Evolutionary conservation across 192 early-diverging fungal species (phyloP), one percentile per base, ranked within the genome.

Genomic region (Tieghemiomyces parasiticus): DNA sequence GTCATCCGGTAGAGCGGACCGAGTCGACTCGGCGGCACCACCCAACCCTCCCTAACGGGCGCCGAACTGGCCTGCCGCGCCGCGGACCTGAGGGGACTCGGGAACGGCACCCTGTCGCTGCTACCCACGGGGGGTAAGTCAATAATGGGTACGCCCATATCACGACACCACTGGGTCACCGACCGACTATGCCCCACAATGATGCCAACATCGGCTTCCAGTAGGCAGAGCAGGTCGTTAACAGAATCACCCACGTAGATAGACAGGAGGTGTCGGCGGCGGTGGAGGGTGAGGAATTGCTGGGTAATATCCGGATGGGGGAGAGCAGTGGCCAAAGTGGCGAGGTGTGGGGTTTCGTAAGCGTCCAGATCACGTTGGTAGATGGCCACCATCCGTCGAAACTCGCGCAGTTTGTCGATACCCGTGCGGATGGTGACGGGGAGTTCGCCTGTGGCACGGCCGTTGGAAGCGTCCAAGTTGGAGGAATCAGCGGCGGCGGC

Each of bases 241-340:
- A 70, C 61, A 42, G 70, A 71, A 35, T 75, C 70, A 0, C 74
- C 74, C 0, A 44, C 68, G 52, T 75, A 75, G 0, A 67, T 66
- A n/a, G 70, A n/a, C n/a, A n/a, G n/a, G n/a, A n/a, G n/a, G n/a
- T n/a, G n/a, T n/a, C n/a, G n/a, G n/a, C n/a, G n/a, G n/a, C n/a
- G n/a, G n/a, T n/a, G n/a, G n/a, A n/a, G n/a, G n/a, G n/a, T n/a
- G n/a, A n/a, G n/a, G n/a, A n/a, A n/a, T n/a, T n/a, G n/a, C n/a
- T n/a, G n/a, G n/a, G n/a, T n/a, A n/a, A n/a, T n/a, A n/a, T n/a
- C n/a, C n/a, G n/a, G n/a, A n/a, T n/a, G n/a, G n/a, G n/a, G n/a
- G n/a, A n/a, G n/a, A n/a, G n/a, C n/a, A n/a, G n/a, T n/a, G n/a
- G n/a, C n/a, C n/a, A n/a, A n/a, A n/a, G n/a, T n/a, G n/a, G n/a